phyloP scores from a whole-genome alignment of 768 basidiomycete species.

The Mycena alexandri region DNA sequence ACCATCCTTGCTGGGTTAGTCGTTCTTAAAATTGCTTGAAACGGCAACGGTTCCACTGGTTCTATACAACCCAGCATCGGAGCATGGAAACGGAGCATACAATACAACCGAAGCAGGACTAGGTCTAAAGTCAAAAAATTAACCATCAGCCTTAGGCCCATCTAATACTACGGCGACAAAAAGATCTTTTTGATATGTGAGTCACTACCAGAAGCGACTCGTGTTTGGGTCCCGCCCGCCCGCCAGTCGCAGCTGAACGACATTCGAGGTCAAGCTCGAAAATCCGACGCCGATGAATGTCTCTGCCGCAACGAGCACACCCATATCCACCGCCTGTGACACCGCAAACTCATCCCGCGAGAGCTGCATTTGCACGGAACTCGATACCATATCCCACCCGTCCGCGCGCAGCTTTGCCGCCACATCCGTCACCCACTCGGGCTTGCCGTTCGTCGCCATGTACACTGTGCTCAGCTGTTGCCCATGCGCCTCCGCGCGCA shows the following conservation, averaged over 20 bases:
- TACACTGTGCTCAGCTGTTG: conserved; percentile 11
- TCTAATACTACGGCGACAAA: too few species aligned
- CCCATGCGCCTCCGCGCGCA: not conserved
- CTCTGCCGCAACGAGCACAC: conserved; percentile 21
- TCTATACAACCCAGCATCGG: too few species aligned
- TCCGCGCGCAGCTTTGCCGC: conserved; percentile 6
- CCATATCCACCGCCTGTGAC: conserved; percentile 33
- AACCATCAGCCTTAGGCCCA: too few species aligned
- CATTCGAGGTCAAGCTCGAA: conserved; percentile 31
- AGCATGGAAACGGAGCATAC: too few species aligned
- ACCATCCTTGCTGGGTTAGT: too few species aligned
- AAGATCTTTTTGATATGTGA: too few species aligned
- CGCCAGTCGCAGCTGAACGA: conserved; percentile 27
- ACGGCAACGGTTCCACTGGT: too few species aligned
- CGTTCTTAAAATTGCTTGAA: too few species aligned
- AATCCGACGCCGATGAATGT: conserved; percentile 29
- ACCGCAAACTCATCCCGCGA: conserved; percentile 22
- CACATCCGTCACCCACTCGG: conserved; percentile 3
- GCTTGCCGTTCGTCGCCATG: conserved; percentile 26
- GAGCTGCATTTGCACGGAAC: conserved; percentile 20
- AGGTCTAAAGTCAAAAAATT: too few species aligned
- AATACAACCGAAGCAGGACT: too few species aligned
- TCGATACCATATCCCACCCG: conserved; percentile 9
- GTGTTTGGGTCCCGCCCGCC: conserved; percentile 13
- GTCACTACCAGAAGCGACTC: conserved; percentile 26